phyloP scores from a whole-genome alignment of 1,284 basidiomycete genomes.

The Megacollybia platyphylla region DNA sequence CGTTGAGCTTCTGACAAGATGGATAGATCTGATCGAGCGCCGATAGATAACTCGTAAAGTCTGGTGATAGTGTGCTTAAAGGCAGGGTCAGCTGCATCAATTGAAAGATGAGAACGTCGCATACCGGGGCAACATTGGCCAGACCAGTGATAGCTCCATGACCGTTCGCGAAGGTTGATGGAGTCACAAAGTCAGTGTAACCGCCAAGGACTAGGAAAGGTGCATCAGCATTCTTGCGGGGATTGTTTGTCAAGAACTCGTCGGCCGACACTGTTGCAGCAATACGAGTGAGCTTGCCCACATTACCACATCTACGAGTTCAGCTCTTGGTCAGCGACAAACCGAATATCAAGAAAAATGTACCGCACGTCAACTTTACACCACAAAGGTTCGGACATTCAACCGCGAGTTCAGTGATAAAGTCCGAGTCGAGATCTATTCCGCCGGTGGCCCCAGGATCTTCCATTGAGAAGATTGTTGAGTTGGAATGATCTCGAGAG shows the following conservation, averaged over 20 bases:
- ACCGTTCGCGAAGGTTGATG: slow-evolving; percentile 54
- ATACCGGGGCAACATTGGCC: slow-evolving; percentile 66
- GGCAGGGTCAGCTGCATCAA: not conserved
- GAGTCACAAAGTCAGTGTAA: slow-evolving; percentile 66
- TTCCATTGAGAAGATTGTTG: slow-evolving; percentile 14
- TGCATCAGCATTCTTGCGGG: slow-evolving; percentile 49
- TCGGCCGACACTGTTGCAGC: slow-evolving; percentile 52
- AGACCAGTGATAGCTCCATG: slow-evolving; percentile 79
- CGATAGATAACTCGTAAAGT: slow-evolving; percentile 51
- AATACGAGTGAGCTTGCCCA: slow-evolving; percentile 83
- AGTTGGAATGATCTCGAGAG: slow-evolving; percentile 10
- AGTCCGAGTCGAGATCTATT: slow-evolving; percentile 78
- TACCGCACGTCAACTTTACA: slow-evolving; percentile 74
- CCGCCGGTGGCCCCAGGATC: slow-evolving; percentile 76
- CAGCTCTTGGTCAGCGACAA: slow-evolving; percentile 1
- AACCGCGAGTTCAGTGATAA: slow-evolving; percentile 67
- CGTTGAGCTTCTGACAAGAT: slow-evolving; percentile 58
- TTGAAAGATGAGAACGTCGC: slow-evolving; percentile 9
- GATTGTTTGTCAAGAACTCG: slow-evolving; percentile 42
- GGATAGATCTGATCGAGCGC: slow-evolving; percentile 37
- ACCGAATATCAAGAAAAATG: slow-evolving; percentile 1
- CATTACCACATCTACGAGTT: slow-evolving; percentile 62
- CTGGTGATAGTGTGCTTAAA: slow-evolving; percentile 43
- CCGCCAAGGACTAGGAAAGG: slow-evolving; percentile 74
- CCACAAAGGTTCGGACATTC: slow-evolving; percentile 68